A percentile compares a stretch with the other conserved stretches of the same genome.
These are phyloP conservation scores for Leccinum pellstonianum DNA, from an alignment of 768 basidiomycete species.

Conservation along the genomic window DNA sequence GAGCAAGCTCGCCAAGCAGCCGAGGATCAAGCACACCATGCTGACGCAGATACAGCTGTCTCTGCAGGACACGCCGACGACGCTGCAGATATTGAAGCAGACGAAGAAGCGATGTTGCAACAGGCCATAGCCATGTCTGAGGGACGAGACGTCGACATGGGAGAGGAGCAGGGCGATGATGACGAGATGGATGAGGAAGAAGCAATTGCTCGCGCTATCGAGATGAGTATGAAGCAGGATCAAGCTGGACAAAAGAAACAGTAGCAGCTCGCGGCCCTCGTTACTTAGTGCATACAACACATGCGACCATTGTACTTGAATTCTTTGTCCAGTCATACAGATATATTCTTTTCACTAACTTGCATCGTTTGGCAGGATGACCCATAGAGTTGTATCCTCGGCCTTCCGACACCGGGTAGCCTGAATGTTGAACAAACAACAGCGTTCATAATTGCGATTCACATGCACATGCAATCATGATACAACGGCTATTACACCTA, in stretches of 20 bases:
- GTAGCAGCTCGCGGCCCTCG: constrained; percentile 11
- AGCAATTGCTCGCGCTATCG: constrained; percentile 86
- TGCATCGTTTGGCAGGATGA: no score
- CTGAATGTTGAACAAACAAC: no score
- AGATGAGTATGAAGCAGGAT: constrained; percentile 84
- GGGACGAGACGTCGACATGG: constrained; percentile 52
- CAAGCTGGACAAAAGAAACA: constrained; percentile 43
- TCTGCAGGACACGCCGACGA: constrained; percentile 22
- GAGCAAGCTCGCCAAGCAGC: constrained; percentile 75
- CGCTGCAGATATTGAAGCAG: constrained; percentile 55
- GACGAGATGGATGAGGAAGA: constrained; percentile 83
- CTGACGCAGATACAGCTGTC: constrained; percentile 23
- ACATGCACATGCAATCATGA: no score
- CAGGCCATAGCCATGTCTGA: constrained; percentile 77
- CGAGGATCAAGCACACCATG: constrained; percentile 37
- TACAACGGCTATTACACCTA: no score
- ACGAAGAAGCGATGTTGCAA: constrained; percentile 76
- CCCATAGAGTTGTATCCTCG: no score
- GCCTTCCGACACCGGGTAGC: no score
- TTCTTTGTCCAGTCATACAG: neutral
- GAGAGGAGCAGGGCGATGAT: constrained; percentile 51
- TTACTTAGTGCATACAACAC: neutral
- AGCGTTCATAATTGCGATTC: no score
- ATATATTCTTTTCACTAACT: neutral
- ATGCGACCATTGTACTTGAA: constrained; percentile 2